phyloP scores from a whole-genome alignment of 78 protist species.

The Speleostelium caveatum region DNA sequence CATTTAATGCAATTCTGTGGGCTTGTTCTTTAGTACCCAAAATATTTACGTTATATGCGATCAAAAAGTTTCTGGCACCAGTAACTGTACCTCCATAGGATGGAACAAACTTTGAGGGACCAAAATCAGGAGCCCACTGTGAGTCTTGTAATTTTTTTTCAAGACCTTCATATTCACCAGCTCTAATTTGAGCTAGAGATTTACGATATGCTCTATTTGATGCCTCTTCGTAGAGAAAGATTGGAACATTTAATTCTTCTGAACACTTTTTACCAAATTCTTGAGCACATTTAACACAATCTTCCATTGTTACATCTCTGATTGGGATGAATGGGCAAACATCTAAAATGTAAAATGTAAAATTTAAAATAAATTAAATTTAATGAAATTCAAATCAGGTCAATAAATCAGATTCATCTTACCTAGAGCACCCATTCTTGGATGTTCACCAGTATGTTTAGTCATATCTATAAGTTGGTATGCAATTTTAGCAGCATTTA shows the following conservation, averaged over 20 bases:
- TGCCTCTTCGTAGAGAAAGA: conserved; percentile 80
- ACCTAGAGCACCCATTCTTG: conserved; percentile 80
- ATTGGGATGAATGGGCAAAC: conserved; percentile 85
- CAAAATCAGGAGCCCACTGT: conserved; percentile 81
- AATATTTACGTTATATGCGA: conserved; percentile 80
- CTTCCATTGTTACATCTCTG: conserved; percentile 78
- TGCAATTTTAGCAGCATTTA: conserved; percentile 44
- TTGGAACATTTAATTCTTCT: conserved; percentile 57
- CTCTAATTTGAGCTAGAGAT: conserved; percentile 61
- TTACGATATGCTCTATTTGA: conserved; percentile 63
- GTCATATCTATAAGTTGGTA: conserved; percentile 81
- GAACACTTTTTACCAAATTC: conserved; percentile 38
- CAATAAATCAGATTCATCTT: background rate
- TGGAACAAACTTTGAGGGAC: conserved; percentile 69
- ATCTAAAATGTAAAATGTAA: conserved; percentile 51
- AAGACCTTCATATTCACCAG: conserved; percentile 78
- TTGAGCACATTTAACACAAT: conserved; percentile 63
- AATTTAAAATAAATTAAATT: too few relatives aligned
- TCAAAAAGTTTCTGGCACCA: conserved; percentile 74
- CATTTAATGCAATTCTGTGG: conserved; percentile 80
- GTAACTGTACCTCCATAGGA: conserved; percentile 74
- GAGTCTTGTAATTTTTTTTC: conserved; percentile 29
- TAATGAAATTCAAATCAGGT: too few relatives aligned
- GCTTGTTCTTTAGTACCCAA: conserved; percentile 85
- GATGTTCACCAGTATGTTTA: conserved; percentile 78